These are phyloP conservation scores for Coprinopsis cinerea DNA, from an alignment of 768 basidiomycete genomes.

Conservation along the genomic window DNA sequence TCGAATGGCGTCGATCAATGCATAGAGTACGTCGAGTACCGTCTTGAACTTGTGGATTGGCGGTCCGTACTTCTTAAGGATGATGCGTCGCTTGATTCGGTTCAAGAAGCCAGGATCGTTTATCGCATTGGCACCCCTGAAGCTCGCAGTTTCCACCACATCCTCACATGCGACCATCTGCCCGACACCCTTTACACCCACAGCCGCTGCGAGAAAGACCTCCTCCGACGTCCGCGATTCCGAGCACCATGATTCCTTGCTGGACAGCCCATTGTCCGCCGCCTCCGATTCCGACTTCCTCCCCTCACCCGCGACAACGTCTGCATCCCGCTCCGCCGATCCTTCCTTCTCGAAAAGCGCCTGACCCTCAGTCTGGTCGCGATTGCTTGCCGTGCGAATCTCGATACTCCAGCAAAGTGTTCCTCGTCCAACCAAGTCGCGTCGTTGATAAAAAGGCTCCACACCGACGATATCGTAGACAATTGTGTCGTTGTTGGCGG, in stretches of 20 bases:
- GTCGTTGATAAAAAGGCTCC: not conserved
- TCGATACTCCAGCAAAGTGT: not conserved
- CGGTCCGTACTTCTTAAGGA: not conserved
- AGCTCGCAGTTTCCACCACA: not conserved
- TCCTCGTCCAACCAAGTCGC: not conserved
- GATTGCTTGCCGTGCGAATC: not conserved
- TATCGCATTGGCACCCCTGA: not conserved
- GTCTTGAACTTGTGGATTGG: not conserved
- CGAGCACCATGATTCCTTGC: not conserved
- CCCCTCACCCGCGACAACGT: too few species aligned
- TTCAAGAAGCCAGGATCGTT: not conserved
- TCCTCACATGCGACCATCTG: not conserved
- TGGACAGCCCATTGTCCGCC: too few species aligned
- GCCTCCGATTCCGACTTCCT: too few species aligned
- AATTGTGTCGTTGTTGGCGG: not conserved
- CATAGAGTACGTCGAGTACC: not conserved
- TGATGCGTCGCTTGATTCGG: not conserved
- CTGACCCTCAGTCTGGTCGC: not conserved
- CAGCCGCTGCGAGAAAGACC: not conserved
- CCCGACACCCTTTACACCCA: not conserved
- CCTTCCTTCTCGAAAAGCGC: not conserved
- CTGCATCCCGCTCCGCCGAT: not conserved
- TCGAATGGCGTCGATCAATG: not conserved
- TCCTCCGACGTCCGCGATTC: not conserved
- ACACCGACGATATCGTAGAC: not conserved